Evolutionary conservation across 129 eudicot species (phyloP), one percentile per base, ranked within the genome.

Genomic region (Chrysanthemum lavandulifolium): DNA sequence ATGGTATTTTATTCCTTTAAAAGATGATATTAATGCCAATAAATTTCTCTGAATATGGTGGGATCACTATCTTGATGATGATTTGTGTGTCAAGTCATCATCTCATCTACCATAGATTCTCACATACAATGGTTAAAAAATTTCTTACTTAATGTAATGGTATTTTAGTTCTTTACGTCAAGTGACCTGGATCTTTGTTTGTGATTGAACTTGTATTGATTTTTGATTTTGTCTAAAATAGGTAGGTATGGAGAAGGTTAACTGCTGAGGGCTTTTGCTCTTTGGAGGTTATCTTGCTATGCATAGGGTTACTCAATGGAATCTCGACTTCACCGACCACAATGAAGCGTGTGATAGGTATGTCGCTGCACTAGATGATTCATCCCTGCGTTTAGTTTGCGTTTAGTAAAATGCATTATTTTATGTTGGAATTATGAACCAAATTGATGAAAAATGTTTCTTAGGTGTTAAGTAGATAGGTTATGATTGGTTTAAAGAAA

Each of bases 181-280:
- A 72, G 2, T 2, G 68, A 25, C 12, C n/a, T 29, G 18, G 40
- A 74, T 73, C 33, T 61, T 73, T n/a, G 52, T 50, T 50, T 12
- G 21, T 33, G 49, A 33, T 55, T 70, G 62, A 51, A 3, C 19
- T 73, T 13, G 18, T 10, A 69, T 40, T 70, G 65, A 63, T 62
- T 76, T 75, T 68, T 70, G 68, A 61, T 70, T 80, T 5, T 59
- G 57, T 12, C 6, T 75, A 60, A 59, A 23, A 60, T 66, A 93
- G 98, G 98, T 93, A 61, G 98, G 98, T 69, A 87, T n/a, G n/a
- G n/a, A n/a, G 98, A 82, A 93, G 96, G 98, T 59, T 96, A 93
- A 67, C 91, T 92, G 40, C 77, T 92, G 85, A 92, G 98, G 86
- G 95, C 98, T 51, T 92, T 92, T 70, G 98, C 98, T 2, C 87